Evolutionary conservation across 179 eudicot genomes (phyloP).

Genomic region (Corrigiola litoralis): DNA sequence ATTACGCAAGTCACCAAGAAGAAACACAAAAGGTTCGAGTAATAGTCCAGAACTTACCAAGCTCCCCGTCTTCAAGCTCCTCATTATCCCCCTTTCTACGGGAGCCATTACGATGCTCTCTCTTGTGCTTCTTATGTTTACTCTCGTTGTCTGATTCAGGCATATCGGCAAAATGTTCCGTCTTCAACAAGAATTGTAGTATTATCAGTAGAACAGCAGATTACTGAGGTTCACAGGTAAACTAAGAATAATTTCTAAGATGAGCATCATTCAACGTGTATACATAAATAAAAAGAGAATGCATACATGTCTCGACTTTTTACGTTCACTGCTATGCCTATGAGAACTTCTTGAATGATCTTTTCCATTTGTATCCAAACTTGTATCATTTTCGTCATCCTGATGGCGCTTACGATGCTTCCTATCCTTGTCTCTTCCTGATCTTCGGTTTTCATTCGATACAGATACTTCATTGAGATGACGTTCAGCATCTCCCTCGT

Average conservation of each 20-base stretch:
- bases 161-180: constrained; percentile 35
- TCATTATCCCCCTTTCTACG: constrained; percentile 43
- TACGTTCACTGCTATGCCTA: constrained; percentile 61
- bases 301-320: constrained; percentile 56
- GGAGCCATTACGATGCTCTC: constrained; percentile 56
- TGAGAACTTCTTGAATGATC: constrained; percentile 57
- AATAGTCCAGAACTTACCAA: constrained; percentile 33
- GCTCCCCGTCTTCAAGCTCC: constrained; percentile 57
- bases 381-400: constrained; percentile 46
- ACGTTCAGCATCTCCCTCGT: constrained; percentile 46
- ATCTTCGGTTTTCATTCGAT: constrained; percentile 39
- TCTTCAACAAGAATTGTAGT: constrained; percentile 17
- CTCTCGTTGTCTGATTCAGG: constrained; percentile 56
- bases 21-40: neutral
- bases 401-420: constrained; percentile 52
- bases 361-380: constrained; percentile 49
- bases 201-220: constrained; percentile 1
- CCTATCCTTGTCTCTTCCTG: constrained; percentile 64
- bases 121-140: constrained; percentile 62
- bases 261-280: constrained; percentile 1
- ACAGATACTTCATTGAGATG: constrained; percentile 34
- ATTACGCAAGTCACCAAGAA: too few species aligned
- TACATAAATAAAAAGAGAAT: constrained; percentile 12
- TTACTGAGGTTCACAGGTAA: neutral
- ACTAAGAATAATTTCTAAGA: neutral